A percentile compares a stretch with the other conserved stretches of the same genome.
phyloP scores from a whole-genome alignment of 352 stramenopile genomes.

The Phytophthora meadii region DNA sequence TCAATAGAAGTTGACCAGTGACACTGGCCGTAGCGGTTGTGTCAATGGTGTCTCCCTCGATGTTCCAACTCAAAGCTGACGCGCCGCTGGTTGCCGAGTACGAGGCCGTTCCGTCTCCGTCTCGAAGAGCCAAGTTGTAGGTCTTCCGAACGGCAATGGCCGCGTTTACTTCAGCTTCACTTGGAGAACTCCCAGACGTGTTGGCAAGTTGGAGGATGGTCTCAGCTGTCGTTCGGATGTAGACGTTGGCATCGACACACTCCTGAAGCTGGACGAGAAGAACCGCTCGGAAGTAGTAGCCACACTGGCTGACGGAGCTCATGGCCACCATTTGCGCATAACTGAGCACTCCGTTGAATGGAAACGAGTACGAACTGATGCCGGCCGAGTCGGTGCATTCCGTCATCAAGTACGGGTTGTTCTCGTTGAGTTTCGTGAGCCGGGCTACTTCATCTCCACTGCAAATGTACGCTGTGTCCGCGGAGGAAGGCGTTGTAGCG shows the following conservation, averaged over 20 bases:
- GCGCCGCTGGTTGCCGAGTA: constrained; percentile 15
- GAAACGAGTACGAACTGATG: constrained; percentile 38
- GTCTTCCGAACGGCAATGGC: constrained; percentile 28
- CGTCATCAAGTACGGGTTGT: constrained; percentile 39
- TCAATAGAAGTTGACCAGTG: constrained; percentile 35
- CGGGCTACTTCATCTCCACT: constrained; percentile 37
- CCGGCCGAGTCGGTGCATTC: constrained; percentile 27
- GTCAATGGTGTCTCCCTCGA: constrained; percentile 38
- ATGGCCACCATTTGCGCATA: constrained; percentile 43
- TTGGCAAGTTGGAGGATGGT: constrained; percentile 33
- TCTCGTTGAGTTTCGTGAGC: constrained; percentile 34
- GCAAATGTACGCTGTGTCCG: constrained; percentile 38
- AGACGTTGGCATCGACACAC: constrained; percentile 42
- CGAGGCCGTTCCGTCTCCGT: constrained; percentile 23
- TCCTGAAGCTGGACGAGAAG: constrained; percentile 37
- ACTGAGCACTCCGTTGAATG: constrained; percentile 38
- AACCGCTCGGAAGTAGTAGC: constrained; percentile 40
- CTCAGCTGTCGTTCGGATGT: constrained; percentile 41
- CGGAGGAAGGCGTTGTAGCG: background rate
- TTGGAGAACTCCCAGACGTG: constrained; percentile 21
- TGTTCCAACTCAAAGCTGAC: constrained; percentile 30
- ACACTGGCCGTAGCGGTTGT: constrained; percentile 25
- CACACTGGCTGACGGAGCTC: constrained; percentile 26
- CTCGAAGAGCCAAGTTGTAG: constrained; percentile 40
- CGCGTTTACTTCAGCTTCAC: constrained; percentile 33